Evolutionary conservation across 768 basidiomycete genomes (phyloP).

Genomic region (Piloderma croceum): DNA sequence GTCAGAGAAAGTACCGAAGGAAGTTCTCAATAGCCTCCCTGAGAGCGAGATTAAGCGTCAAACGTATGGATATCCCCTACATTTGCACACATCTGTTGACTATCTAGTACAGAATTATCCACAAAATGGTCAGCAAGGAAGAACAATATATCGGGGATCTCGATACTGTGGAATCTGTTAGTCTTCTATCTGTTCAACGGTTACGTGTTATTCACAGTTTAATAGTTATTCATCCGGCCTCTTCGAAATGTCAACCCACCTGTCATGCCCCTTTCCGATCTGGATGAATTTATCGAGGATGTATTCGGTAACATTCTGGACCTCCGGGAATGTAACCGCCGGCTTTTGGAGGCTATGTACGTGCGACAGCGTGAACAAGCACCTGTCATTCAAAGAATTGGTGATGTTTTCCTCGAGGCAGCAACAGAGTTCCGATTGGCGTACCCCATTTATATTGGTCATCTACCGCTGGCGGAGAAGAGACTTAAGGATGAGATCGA

Average conservation of each 20-base stretch:
- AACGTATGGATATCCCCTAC: slow-evolving; percentile 29
- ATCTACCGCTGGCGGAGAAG: slow-evolving; percentile 81
- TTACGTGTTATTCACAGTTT: not conserved
- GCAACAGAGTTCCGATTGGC: slow-evolving; percentile 83
- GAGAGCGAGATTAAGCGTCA: slow-evolving; percentile 80
- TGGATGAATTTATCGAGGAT: slow-evolving; percentile 84
- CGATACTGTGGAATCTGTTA: slow-evolving; percentile 70
- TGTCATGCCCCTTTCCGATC: slow-evolving; percentile 48
- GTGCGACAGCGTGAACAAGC: slow-evolving; percentile 83
- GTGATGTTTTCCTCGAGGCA: slow-evolving; percentile 83
- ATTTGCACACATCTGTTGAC: slow-evolving; percentile 1
- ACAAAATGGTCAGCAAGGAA: slow-evolving; percentile 84
- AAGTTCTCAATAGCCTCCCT: slow-evolving; percentile 46
- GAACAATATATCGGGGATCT: slow-evolving; percentile 87
- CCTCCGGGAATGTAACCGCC: slow-evolving; percentile 76
- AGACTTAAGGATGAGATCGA: slow-evolving; percentile 83
- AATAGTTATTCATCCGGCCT: slow-evolving; percentile 49
- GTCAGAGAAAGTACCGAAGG: slow-evolving; percentile 39
- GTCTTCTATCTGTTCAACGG: slow-evolving; percentile 32
- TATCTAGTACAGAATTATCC: slow-evolving; percentile 50
- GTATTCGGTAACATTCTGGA: slow-evolving; percentile 88
- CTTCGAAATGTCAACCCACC: slow-evolving; percentile 47
- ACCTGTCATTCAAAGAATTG: slow-evolving; percentile 77
- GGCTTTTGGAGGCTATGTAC: slow-evolving; percentile 80
- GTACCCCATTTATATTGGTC: slow-evolving; percentile 82